Conservation (phyloP, 345 rosid species). For the Syzygium aqueum region DNA sequence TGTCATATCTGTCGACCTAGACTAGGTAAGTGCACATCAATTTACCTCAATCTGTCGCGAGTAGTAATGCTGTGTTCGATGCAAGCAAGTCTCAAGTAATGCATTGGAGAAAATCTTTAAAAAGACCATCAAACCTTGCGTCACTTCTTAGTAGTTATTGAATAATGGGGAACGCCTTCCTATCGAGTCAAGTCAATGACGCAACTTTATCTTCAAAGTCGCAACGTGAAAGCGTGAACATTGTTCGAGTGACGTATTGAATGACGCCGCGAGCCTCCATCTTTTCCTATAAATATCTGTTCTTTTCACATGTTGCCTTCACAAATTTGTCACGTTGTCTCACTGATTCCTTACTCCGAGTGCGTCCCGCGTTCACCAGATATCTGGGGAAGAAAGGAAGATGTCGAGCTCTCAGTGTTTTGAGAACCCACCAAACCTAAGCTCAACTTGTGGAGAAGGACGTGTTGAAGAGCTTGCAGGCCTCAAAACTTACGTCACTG, state of each 20-base stretch:
- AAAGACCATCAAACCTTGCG: neutral
- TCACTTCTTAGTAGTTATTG: neutral
- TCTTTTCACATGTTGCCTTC: neutral
- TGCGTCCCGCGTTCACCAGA: neutral
- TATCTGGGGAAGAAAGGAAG: neutral
- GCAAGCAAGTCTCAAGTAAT: neutral
- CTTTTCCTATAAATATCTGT: neutral
- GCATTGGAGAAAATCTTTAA: neutral
- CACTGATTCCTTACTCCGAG: neutral
- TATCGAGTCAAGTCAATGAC: neutral
- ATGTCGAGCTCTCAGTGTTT: conserved; percentile 81
- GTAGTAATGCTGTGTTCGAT: neutral
- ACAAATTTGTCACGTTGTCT: neutral
- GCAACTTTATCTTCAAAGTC: neutral
- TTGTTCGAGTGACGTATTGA: neutral
- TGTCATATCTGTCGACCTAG: neutral
- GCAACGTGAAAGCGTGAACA: neutral
- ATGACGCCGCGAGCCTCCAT: neutral
- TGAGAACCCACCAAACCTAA: conserved; percentile 52
- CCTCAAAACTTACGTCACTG: conserved; percentile 54
- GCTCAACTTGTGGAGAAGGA: conserved; percentile 48
- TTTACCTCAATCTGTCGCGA: neutral
- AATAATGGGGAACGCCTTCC: neutral
- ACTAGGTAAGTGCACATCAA: neutral
- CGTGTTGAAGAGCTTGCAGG: conserved; percentile 51